Evolutionary conservation across 306 rosid species (phyloP), one percentile per base, ranked within the genome.

Genomic region (Cucumis cinereus): DNA sequence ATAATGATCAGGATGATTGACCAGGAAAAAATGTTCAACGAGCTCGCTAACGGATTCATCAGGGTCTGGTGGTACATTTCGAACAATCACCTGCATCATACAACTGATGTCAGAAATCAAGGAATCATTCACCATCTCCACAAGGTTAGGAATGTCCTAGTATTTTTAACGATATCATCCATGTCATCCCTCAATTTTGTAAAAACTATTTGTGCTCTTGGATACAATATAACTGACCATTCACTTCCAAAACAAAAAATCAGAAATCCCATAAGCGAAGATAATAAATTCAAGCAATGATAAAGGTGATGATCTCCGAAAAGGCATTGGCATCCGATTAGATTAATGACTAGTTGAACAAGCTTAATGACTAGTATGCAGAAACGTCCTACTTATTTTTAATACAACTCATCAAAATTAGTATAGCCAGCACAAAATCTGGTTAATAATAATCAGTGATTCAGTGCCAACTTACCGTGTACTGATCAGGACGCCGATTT

Each of bases 1-100:
- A 86, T 89, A 92, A 73, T 90, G 85, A 14, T 94, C 97, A 71
- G 97, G 96, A 87, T 94, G 97, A 75, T 94, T 94, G 86, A 94
- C 99, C 86, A 94, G 80, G 78, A 94, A 94, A 89, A 94, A 94
- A 79, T 94, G 99, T 74, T 94, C 99, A 80, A 94, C 97, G n/a
- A 90, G 96, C 86, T 94, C 93, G 67, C 86, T 76, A 74, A 94
- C 82, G 24, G 96, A 86, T 85, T 94, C 99, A 79, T 94, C 97
- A 14, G 93, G 88, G 85, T 94, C 99, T 10, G 93, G 92, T 57
- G 99, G 99, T 81, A 94, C 99, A 87, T 92, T 94, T 85, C 93
- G 89, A 71, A 92, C 99, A 73, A 94, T 85, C 64, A 94, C 97
- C 99, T 94, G 79, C 76, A 72, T 69, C 71, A 80, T 24, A 35